Evolutionary conservation across 129 eudicot species (phyloP), one percentile per base, ranked within the genome.

Genomic region (Deinandra increscens): DNA sequence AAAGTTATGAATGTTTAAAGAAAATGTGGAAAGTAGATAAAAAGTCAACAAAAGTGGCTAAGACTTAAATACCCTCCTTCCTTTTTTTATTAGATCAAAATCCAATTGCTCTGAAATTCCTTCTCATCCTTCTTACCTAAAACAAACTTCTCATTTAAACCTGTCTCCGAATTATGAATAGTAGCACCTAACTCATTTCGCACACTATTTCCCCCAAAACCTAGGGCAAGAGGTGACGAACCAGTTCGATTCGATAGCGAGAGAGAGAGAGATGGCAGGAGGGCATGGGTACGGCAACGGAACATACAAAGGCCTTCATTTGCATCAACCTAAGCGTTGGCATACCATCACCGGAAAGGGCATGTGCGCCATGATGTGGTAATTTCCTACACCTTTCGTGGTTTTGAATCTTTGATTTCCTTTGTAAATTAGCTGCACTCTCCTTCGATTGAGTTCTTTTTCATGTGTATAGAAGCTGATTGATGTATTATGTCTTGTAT

Each of bases 301-400:
- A 70, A 72, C 85, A 1, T 86, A 76, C 88, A 89, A 84, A 77
- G 96, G 90, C 41, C 75, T 89, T 1, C 83, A 90, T 3, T 8
- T 89, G 38, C 96, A 86, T 69, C 85, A 84, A 38, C 92, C 96
- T 5, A 89, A 86, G 82, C 89, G 92, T 14, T 89, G 96, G 92
- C 92, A 89, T 63, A 66, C 89, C 20, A 53, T 89, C 77, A 86
- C 96, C 2, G 89, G 96, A 49, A 89, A 89, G 71, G 96, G 92
- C 85, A 64, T 87, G 82, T 83, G 92, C 66, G 94, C 89, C 64
- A 65, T 87, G 72, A 87, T 87, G 94, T 87, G 94, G 94, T 87
- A 79, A 70, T 13, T 26, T 34, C 17, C 70, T 44, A 17, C 17
- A 36, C 73, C 13, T 4, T 33, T 66, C 42, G 0, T 50, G 14